Conservation (phyloP, 768 basidiomycete species). For the Agaricus sinodeliciosus region DNA sequence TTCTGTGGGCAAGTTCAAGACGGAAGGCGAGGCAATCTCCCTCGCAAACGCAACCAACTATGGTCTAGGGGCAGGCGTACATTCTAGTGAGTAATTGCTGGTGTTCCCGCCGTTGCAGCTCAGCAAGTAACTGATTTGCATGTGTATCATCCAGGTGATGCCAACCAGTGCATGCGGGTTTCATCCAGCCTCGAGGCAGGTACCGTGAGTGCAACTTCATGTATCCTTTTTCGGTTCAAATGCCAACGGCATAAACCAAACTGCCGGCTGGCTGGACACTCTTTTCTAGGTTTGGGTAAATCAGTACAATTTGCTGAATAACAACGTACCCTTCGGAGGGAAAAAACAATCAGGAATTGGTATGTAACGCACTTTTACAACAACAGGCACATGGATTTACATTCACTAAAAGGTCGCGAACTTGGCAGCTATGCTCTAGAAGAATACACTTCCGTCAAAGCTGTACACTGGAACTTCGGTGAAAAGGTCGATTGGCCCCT, state of each 20-base stretch:
- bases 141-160: constrained; percentile 46
- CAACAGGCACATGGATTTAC: background rate
- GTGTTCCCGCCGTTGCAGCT: background rate
- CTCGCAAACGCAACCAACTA: constrained; percentile 87
- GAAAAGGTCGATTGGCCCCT: constrained; percentile 77
- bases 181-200: constrained; percentile 84
- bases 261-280: background rate
- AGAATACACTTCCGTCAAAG: constrained; percentile 78
- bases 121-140: constrained; percentile 10
- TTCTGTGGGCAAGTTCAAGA: constrained; percentile 73
- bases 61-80: constrained; percentile 88
- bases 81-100: constrained; percentile 55
- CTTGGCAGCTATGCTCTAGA: constrained; percentile 81
- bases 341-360: constrained; percentile 90
- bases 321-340: constrained; percentile 93
- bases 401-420: constrained; percentile 60
- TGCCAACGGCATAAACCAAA: background rate
- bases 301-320: constrained; percentile 76
- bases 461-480: constrained; percentile 85
- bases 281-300: constrained; percentile 78
- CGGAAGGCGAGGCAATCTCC: constrained; percentile 80
- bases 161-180: constrained; percentile 85
- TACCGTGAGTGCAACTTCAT: constrained; percentile 45
- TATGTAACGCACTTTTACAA: constrained; percentile 22
- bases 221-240: constrained; percentile 8